Percentiles rank a stretch among this genome's conserved stretches.
phyloP scores from a whole-genome alignment of 768 basidiomycete genomes.

The Paxillus rubicundulus region DNA sequence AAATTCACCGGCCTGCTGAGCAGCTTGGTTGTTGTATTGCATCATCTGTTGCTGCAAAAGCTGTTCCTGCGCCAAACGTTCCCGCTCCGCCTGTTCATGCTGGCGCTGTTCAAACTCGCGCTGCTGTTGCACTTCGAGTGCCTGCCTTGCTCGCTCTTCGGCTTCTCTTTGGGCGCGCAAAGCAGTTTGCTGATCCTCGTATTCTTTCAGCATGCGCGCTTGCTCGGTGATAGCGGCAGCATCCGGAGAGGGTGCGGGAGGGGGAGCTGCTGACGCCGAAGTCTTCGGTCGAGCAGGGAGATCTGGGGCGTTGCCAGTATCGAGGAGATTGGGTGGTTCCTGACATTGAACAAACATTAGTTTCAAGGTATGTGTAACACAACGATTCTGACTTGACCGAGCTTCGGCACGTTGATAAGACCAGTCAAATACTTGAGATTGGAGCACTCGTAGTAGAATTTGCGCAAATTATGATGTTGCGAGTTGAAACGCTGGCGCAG shows the following conservation, averaged over 20 bases:
- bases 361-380: background rate
- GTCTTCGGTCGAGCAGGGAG: slow-evolving; percentile 79
- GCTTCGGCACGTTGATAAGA: slow-evolving; percentile 96
- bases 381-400: slow-evolving; percentile 65
- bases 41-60: slow-evolving; percentile 80
- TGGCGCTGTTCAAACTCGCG: slow-evolving; percentile 90
- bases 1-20: slow-evolving; percentile 73
- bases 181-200: slow-evolving; percentile 92
- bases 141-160: slow-evolving; percentile 78
- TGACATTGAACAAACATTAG: slow-evolving; percentile 29
- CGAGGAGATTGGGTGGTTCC: slow-evolving; percentile 95
- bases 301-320: slow-evolving; percentile 80
- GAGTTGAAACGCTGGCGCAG: slow-evolving; percentile 82
- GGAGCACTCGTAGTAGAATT: slow-evolving; percentile 99
- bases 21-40: slow-evolving; percentile 75
- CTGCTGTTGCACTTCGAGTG: slow-evolving; percentile 75
- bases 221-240: slow-evolving; percentile 81
- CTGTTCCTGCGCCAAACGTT: slow-evolving; percentile 86
- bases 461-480: slow-evolving; percentile 90
- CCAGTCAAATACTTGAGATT: slow-evolving; percentile 98
- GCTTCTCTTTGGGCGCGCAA: slow-evolving; percentile 77
- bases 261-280: slow-evolving; percentile 52
- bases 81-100: slow-evolving; percentile 80
- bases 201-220: slow-evolving; percentile 90
- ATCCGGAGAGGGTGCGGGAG: slow-evolving; percentile 72